These are phyloP conservation scores for Russula lepida DNA, from an alignment of 768 basidiomycete genomes.

Conservation along the genomic window DNA sequence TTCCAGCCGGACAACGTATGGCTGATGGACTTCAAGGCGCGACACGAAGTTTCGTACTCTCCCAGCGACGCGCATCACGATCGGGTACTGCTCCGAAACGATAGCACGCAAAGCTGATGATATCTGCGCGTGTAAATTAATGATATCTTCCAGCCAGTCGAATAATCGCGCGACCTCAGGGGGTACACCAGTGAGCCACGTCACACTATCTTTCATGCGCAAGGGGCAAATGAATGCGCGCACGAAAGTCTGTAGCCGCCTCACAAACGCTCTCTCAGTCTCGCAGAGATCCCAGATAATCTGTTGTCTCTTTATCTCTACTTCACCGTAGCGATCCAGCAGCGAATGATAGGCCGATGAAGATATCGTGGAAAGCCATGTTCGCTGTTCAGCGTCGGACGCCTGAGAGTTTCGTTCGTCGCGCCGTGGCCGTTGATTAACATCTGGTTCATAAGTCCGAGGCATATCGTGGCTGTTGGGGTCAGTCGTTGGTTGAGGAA, in stretches of 20 bases:
- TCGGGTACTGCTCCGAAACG: constrained; percentile 34
- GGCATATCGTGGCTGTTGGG: not conserved
- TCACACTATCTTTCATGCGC: constrained; percentile 55
- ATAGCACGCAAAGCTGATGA: constrained; percentile 39
- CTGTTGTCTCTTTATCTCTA: constrained; percentile 56
- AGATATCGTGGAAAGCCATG: constrained; percentile 21
- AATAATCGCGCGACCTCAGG: constrained; percentile 59
- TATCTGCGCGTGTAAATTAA: constrained; percentile 65
- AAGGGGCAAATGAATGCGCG: constrained; percentile 72
- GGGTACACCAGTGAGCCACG: constrained; percentile 81
- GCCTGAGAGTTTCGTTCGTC: not conserved
- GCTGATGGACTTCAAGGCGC: constrained; percentile 75
- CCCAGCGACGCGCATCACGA: constrained; percentile 49
- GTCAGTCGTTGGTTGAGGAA: not conserved
- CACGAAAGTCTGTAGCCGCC: constrained; percentile 55
- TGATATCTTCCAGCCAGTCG: constrained; percentile 85
- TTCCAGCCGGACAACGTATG: constrained; percentile 71
- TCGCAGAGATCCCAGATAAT: constrained; percentile 59
- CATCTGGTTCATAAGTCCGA: not conserved
- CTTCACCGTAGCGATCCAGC: constrained; percentile 33
- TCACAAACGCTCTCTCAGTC: constrained; percentile 62
- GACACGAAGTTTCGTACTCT: constrained; percentile 52
- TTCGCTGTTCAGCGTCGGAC: constrained; percentile 13
- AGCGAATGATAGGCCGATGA: constrained; percentile 31
- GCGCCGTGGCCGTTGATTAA: not conserved